Conservation (phyloP, 176 grass and related monocot species). For the Canna indica region DNA sequence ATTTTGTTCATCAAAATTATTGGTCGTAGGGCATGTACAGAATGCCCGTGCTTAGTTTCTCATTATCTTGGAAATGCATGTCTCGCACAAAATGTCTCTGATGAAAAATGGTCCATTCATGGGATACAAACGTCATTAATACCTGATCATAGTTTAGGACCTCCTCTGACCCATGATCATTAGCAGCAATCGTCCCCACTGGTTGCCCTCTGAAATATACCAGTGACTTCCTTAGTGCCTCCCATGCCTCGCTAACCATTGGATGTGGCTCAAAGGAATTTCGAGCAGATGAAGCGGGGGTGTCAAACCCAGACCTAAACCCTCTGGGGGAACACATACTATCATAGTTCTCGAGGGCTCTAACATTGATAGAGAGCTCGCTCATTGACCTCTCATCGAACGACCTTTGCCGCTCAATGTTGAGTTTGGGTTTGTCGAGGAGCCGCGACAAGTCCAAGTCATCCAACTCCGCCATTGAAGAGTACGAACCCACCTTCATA, state of each 20-base stretch:
- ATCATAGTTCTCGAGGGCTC: conserved; percentile 1
- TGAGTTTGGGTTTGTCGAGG: conserved; percentile 8
- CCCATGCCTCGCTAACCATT: conserved; percentile 12
- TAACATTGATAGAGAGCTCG: conserved; percentile 12
- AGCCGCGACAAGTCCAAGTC: background rate
- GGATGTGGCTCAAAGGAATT: conserved; percentile 14
- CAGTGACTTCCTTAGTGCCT: conserved; percentile 5
- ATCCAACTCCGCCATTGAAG: background rate
- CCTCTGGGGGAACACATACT: background rate
- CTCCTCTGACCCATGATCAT: conserved; percentile 16
- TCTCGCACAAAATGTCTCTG: background rate
- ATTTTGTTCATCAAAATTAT: no score
- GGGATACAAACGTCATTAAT: background rate
- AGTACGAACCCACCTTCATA: background rate
- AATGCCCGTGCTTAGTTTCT: background rate
- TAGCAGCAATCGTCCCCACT: conserved; percentile 10
- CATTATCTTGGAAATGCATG: background rate
- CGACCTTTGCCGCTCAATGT: conserved; percentile 18
- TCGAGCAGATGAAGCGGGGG: conserved; percentile 1
- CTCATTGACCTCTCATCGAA: conserved; percentile 12
- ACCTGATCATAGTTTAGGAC: conserved; percentile 20
- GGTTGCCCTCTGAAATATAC: conserved; percentile 6
- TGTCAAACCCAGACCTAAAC: conserved; percentile 3
- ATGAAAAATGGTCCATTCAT: background rate
- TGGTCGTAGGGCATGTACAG: no score